A percentile compares a stretch with the other conserved stretches of the same genome.
phyloP scores from a whole-genome alignment of 2,329 filamentous ascomycete genomes.

The Pseudogymnoascus sp. region DNA sequence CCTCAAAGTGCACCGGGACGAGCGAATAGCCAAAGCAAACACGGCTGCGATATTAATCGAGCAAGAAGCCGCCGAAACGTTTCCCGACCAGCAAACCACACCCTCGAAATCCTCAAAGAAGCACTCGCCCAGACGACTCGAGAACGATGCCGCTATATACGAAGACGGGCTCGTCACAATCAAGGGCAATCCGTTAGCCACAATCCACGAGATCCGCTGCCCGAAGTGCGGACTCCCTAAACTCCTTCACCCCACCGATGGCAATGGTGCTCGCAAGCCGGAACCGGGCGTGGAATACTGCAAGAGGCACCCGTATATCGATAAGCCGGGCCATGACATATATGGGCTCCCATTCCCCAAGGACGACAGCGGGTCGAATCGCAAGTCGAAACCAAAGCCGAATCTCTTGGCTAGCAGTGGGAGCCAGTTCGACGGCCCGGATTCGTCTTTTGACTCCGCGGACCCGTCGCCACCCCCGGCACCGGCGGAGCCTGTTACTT shows the following conservation, averaged over 20 bases:
- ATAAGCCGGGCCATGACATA: conserved; percentile 70
- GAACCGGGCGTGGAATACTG: conserved; percentile 67
- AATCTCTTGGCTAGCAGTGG: neutral
- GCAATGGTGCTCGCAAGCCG: conserved; percentile 57
- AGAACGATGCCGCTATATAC: conserved; percentile 63
- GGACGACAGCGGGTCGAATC: conserved; percentile 30
- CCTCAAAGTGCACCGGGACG: conserved; percentile 67
- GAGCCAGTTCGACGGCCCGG: neutral
- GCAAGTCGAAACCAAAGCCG: neutral
- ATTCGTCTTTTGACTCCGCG: neutral
- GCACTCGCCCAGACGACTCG: conserved; percentile 21
- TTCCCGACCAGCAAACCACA: conserved; percentile 17
- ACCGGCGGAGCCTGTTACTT: neutral
- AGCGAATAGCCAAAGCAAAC: conserved; percentile 65
- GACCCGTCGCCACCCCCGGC: neutral
- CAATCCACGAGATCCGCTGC: conserved; percentile 60
- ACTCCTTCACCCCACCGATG: conserved; percentile 65
- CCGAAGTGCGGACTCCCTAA: conserved; percentile 68
- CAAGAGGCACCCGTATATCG: conserved; percentile 71
- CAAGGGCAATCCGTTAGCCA: conserved; percentile 66
- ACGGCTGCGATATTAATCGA: conserved; percentile 59
- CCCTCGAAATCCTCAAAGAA: neutral
- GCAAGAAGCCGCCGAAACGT: conserved; percentile 34
- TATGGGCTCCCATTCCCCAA: conserved; percentile 77
- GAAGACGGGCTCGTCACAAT: conserved; percentile 62